phyloP scores from a whole-genome alignment of 163 green algal species.

The Scenedesmus sp. region DNA sequence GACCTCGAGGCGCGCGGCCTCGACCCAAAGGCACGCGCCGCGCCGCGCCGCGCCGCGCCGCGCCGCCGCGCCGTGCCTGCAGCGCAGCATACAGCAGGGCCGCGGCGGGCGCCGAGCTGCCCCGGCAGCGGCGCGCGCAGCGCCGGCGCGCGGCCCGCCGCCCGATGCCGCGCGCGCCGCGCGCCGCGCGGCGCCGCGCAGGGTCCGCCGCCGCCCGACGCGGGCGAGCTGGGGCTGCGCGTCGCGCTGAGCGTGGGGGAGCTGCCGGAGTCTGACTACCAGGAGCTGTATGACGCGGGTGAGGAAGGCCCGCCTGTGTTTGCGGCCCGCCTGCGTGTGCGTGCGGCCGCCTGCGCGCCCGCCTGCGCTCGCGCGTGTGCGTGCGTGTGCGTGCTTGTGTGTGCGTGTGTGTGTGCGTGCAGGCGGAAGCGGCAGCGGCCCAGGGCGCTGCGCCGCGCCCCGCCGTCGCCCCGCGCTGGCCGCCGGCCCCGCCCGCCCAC shows the following conservation, averaged over 20 bases:
- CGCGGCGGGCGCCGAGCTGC: no score
- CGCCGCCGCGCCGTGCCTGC: no score
- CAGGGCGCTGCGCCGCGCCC: no score
- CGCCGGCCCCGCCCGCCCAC: no score
- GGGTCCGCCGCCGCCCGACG: neutral
- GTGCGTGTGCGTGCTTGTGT: no score
- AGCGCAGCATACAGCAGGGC: no score
- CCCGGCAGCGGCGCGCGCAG: neutral
- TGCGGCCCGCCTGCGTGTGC: no score
- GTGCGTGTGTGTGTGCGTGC: neutral
- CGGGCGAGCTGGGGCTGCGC: slow-evolving; percentile 53
- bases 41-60: neutral
- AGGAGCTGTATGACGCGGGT: neutral
- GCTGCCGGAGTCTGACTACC: slow-evolving; percentile 55
- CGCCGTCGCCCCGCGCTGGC: no score
- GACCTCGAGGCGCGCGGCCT: slow-evolving; percentile 47
- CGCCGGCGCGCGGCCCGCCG: neutral
- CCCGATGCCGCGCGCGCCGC: neutral
- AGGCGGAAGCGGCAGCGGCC: no score
- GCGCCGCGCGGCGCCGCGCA: neutral
- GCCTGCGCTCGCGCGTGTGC: no score
- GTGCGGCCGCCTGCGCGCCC: neutral
- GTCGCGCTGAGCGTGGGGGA: slow-evolving; percentile 71
- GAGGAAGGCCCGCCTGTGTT: no score
- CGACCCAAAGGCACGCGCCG: slow-evolving; percentile 26